These are phyloP conservation scores for Copromyces sp. DNA, from an alignment of 495 filamentous ascomycete species.

Conservation along the genomic window DNA sequence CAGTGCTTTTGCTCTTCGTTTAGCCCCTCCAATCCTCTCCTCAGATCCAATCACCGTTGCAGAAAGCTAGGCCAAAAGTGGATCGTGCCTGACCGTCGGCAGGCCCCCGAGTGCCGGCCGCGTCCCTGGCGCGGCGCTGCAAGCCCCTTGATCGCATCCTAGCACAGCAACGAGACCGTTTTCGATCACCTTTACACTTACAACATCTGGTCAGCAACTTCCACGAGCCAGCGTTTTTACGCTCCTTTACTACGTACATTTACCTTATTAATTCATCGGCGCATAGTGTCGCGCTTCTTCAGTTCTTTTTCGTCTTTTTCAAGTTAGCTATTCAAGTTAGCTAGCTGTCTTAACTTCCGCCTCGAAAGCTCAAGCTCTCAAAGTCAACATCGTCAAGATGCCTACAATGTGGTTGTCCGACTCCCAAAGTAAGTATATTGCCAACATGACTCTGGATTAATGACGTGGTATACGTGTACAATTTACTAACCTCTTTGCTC, in stretches of 20 bases:
- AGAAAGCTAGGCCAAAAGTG: neutral
- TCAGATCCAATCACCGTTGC: neutral
- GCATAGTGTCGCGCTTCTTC: neutral
- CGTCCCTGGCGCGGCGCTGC: neutral
- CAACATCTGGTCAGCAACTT: neutral
- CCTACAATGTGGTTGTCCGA: conserved; percentile 88
- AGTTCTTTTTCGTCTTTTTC: neutral
- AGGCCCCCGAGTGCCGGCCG: neutral
- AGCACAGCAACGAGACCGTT: neutral
- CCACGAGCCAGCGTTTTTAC: neutral
- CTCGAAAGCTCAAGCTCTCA: neutral
- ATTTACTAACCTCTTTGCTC: neutral
- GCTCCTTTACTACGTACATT: neutral
- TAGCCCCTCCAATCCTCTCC: neutral
- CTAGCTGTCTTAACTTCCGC: neutral
- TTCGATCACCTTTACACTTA: neutral
- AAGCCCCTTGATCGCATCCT: neutral
- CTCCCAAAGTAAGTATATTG: conserved; percentile 65
- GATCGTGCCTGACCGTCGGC: neutral
- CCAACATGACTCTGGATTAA: neutral
- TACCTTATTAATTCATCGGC: neutral
- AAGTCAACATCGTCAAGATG: conserved; percentile 27
- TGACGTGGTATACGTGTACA: neutral
- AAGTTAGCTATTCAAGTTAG: neutral
- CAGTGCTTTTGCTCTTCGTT: neutral